These are phyloP conservation scores for Linnemannia elongata DNA, from an alignment of 192 early-diverging fungal species.

Conservation along the genomic window DNA sequence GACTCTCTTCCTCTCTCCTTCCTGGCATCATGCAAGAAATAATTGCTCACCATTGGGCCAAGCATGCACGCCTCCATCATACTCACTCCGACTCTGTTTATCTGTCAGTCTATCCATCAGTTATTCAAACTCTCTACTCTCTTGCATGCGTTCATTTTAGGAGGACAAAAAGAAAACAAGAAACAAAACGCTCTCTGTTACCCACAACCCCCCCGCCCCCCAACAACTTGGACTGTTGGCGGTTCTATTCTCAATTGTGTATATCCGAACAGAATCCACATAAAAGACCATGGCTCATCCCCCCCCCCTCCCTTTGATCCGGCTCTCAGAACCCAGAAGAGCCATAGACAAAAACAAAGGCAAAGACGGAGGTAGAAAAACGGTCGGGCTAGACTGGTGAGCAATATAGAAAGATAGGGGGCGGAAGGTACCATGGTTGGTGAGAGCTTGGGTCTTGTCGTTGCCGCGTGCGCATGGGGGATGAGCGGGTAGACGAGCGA, in stretches of 20 bases:
- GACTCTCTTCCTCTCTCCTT: too few relatives aligned
- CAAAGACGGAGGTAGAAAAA: not conserved
- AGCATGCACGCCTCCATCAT: slow-evolving; percentile 8
- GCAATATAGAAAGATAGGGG: not conserved
- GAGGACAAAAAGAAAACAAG: not conserved
- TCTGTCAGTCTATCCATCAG: not conserved
- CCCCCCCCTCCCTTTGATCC: not conserved
- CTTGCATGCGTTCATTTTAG: not conserved
- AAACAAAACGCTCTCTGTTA: not conserved
- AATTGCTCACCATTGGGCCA: not conserved
- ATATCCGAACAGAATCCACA: not conserved
- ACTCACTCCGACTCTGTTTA: not conserved
- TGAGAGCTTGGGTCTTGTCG: not conserved
- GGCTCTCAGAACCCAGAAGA: not conserved
- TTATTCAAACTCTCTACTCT: not conserved
- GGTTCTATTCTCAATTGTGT: not conserved
- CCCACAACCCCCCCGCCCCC: not conserved
- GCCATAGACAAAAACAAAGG: not conserved
- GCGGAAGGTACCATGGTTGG: not conserved
- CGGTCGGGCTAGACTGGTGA: not conserved
- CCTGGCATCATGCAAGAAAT: not conserved
- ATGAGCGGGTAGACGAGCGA: not conserved
- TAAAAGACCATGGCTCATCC: not conserved
- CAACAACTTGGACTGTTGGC: not conserved
- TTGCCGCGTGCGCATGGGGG: not conserved